phyloP scores from a whole-genome alignment of 768 basidiomycete genomes.

The Suillus cothurnatus region DNA sequence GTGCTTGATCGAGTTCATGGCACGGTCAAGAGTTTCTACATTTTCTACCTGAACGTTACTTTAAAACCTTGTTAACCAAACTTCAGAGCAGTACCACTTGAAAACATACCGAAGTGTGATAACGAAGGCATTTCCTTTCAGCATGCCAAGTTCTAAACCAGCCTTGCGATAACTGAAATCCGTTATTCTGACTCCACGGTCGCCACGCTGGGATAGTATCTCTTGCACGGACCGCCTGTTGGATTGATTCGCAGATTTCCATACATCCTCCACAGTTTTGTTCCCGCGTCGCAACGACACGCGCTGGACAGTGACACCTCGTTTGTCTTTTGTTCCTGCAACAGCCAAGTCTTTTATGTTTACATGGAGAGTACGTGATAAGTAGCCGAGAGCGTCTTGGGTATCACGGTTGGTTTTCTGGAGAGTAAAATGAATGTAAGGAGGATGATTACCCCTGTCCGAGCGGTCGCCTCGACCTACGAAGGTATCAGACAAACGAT shows the following conservation, averaged over 20 bases:
- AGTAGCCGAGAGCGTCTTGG: slow-evolving; percentile 85
- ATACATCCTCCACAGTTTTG: slow-evolving; percentile 81
- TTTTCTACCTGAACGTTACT: slow-evolving; percentile 84
- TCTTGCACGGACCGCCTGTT: slow-evolving; percentile 58
- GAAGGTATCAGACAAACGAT: slow-evolving; percentile 1
- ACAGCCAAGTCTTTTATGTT: slow-evolving; percentile 81
- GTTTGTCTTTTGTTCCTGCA: slow-evolving; percentile 98
- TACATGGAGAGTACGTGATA: slow-evolving; percentile 78
- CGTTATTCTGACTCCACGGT: slow-evolving; percentile 85
- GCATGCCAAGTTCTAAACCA: slow-evolving; percentile 88
- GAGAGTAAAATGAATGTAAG: slow-evolving; percentile 94
- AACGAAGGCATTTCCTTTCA: slow-evolving; percentile 94
- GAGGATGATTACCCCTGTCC: slow-evolving; percentile 69
- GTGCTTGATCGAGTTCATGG: slow-evolving; percentile 74
- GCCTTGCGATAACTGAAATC: slow-evolving; percentile 86
- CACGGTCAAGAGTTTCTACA: slow-evolving; percentile 68
- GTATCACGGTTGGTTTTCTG: slow-evolving; percentile 99
- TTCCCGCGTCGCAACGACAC: slow-evolving; percentile 79
- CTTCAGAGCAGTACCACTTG: background rate
- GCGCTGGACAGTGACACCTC: slow-evolving; percentile 93
- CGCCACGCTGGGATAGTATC: slow-evolving; percentile 72
- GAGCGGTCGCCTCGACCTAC: slow-evolving; percentile 42
- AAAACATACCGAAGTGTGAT: slow-evolving; percentile 83
- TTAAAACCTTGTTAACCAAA: slow-evolving; percentile 30
- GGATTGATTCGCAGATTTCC: slow-evolving; percentile 77